Evolutionary conservation across 345 rosid genomes (phyloP).

Genomic region (Citrus inodora): DNA sequence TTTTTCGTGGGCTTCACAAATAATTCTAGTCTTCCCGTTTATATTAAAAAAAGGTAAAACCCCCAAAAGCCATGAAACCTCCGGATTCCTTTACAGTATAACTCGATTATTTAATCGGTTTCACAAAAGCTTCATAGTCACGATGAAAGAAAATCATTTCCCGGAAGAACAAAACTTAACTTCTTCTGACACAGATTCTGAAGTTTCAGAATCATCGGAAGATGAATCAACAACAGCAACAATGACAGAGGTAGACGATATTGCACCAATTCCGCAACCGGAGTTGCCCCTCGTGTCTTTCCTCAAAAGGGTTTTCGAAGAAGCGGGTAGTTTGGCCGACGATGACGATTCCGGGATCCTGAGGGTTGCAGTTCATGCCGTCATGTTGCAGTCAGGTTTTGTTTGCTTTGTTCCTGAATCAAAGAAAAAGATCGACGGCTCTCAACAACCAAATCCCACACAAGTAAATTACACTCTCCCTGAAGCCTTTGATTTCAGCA

Average conservation of each 20-base stretch:
- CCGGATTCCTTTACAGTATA: no score
- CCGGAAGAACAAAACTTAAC: neutral
- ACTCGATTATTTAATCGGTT: no score
- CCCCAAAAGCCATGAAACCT: no score
- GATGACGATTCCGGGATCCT: constrained; percentile 4
- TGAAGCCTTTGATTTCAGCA: neutral
- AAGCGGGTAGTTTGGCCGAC: neutral
- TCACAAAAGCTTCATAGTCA: neutral
- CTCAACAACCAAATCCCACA: neutral
- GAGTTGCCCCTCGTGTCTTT: neutral
- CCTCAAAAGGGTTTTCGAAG: constrained; percentile 15
- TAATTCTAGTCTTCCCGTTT: no score
- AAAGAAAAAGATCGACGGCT: neutral
- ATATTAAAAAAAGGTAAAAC: no score
- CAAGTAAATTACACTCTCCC: constrained; percentile 12
- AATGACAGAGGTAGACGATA: neutral
- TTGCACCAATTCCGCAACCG: neutral
- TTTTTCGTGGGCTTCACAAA: no score
- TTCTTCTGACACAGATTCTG: neutral
- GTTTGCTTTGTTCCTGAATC: constrained; percentile 13
- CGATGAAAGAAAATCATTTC: neutral
- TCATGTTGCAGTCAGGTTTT: constrained; percentile 20
- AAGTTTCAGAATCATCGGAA: neutral
- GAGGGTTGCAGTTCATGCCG: constrained; percentile 12
- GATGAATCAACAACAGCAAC: neutral